Percentiles rank a stretch among this genome's conserved stretches.
Conservation (phyloP, 1,139 yeast species). For the Yamadazyma mexicana region DNA sequence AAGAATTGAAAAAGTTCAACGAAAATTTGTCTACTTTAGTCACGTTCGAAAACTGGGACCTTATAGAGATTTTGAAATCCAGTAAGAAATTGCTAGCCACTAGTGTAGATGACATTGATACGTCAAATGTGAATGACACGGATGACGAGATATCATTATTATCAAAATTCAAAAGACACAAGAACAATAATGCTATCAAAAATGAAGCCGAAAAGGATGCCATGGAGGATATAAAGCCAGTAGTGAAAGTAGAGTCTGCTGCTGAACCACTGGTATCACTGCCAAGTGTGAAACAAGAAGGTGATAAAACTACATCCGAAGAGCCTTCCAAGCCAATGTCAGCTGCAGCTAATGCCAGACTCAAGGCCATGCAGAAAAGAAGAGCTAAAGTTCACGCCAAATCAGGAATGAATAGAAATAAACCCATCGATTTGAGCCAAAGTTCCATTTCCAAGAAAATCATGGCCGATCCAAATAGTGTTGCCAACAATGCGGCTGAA, state of each 20-base stretch:
- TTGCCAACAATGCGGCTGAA: slow-evolving; percentile 16
- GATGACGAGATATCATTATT: slow-evolving; percentile 29
- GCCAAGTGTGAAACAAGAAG: slow-evolving; percentile 17
- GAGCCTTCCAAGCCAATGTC: slow-evolving; percentile 17
- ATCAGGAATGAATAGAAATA: slow-evolving; percentile 47
- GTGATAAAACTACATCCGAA: slow-evolving; percentile 8
- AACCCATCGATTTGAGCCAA: slow-evolving; percentile 75
- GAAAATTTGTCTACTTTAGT: slow-evolving; percentile 51
- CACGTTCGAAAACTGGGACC: slow-evolving; percentile 61
- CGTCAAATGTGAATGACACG: slow-evolving; percentile 13
- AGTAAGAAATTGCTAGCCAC: slow-evolving; percentile 75
- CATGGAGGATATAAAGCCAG: slow-evolving; percentile 8
- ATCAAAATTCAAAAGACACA: slow-evolving; percentile 40
- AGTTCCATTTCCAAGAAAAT: slow-evolving; percentile 70
- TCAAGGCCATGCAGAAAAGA: slow-evolving; percentile 91
- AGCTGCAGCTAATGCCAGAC: slow-evolving; percentile 66
- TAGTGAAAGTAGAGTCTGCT: slow-evolving; percentile 11
- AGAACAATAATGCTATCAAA: slow-evolving; percentile 20
- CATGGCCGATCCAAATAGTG: slow-evolving; percentile 31
- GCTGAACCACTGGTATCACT: not conserved
- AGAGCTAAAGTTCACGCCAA: slow-evolving; percentile 83
- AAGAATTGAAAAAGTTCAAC: slow-evolving; percentile 47
- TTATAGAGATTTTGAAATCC: slow-evolving; percentile 62
- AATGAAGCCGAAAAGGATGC: slow-evolving; percentile 11
- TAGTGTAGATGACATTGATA: slow-evolving; percentile 49